Percentiles rank a stretch among this genome's conserved stretches.
Evolutionary conservation across 441 rosid genomes (phyloP).

Genomic region (Corymbia calophylla): DNA sequence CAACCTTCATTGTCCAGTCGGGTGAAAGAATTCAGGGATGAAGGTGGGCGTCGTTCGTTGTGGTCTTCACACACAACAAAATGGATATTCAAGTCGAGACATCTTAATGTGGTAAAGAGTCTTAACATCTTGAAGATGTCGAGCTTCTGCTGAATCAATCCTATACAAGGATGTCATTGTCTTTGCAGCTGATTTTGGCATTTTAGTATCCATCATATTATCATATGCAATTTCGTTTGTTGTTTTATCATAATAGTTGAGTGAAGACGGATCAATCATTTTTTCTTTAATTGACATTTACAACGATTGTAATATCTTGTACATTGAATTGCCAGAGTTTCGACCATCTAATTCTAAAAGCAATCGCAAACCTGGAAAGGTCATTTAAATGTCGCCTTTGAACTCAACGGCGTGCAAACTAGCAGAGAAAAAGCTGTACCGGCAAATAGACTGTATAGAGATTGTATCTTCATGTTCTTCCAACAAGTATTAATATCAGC

Average conservation of each 20-base stretch:
- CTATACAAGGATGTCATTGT: neutral
- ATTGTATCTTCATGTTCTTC: neutral
- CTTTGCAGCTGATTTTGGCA: neutral
- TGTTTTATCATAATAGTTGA: neutral
- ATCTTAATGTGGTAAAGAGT: neutral
- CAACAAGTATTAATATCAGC: neutral
- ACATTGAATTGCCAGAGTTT: neutral
- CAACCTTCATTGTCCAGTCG: neutral
- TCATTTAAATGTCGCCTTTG: neutral
- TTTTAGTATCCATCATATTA: neutral
- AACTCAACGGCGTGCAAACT: neutral
- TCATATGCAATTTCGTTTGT: neutral
- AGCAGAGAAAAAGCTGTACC: neutral
- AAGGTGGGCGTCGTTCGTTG: neutral
- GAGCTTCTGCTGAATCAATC: neutral
- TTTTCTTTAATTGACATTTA: neutral
- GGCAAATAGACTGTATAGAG: neutral
- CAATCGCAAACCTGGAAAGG: neutral
- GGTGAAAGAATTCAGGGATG: neutral
- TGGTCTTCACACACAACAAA: neutral
- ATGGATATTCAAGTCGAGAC: neutral
- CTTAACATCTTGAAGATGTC: neutral
- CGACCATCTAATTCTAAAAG: neutral
- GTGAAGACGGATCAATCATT: neutral
- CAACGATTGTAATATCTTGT: neutral